Evolutionary conservation across 176 grass and related monocot genomes (phyloP).

Genomic region (Ensete glaucum): DNA sequence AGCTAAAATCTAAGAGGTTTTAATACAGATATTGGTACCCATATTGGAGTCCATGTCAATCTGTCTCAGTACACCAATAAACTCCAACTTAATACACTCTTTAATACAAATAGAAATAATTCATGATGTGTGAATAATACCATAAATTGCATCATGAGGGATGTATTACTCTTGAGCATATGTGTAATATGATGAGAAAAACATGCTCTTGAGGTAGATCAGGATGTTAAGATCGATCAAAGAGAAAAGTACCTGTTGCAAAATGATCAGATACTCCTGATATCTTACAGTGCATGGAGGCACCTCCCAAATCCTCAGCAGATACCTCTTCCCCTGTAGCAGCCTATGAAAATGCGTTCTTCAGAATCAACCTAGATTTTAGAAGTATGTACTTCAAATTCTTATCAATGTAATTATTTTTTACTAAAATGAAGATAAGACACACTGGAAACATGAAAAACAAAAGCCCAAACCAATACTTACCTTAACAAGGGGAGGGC

Average conservation of each 20-base stretch:
- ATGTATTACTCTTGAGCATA: not conserved
- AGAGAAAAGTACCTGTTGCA: slow-evolving; percentile 53
- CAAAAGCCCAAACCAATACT: slow-evolving; percentile 17
- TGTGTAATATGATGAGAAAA: not conserved
- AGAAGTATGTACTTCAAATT: slow-evolving; percentile 4
- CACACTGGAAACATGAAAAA: slow-evolving; percentile 9
- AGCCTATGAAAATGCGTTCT: slow-evolving; percentile 51
- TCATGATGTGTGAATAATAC: not conserved
- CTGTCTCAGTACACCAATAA: not conserved
- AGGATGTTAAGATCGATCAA: not conserved
- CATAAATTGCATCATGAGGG: not conserved
- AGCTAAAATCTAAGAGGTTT: too few species aligned
- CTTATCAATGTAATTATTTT: not conserved
- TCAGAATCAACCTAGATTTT: slow-evolving; percentile 28
- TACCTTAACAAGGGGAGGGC: slow-evolving; percentile 98
- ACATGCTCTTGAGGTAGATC: not conserved
- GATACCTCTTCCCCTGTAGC: slow-evolving; percentile 96
- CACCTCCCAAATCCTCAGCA: slow-evolving; percentile 96
- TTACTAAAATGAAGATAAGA: not conserved
- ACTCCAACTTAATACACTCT: not conserved
- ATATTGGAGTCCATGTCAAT: too few species aligned
- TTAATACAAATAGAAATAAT: not conserved
- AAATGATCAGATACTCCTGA: slow-evolving; percentile 95
- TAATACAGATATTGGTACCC: too few species aligned
- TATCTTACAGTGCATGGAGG: slow-evolving; percentile 88